Conservation (phyloP, 2,329 filamentous ascomycete species). For the Trichothecium roseum region DNA sequence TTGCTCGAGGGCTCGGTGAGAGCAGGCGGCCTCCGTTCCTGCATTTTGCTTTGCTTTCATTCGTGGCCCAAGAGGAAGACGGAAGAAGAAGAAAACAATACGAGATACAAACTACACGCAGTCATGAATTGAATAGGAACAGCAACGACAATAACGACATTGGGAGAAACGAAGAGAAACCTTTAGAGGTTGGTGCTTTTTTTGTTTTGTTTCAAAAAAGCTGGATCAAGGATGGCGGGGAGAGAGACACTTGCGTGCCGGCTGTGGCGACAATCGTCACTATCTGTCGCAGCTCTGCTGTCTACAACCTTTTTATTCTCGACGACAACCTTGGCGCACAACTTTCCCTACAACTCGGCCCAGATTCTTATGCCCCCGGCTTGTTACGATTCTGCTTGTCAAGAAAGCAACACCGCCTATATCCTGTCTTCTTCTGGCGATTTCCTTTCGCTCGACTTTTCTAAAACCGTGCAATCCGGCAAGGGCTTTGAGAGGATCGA, state of each 20-base stretch:
- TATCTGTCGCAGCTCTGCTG: neutral
- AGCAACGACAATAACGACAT: too few relatives aligned
- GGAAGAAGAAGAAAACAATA: too few relatives aligned
- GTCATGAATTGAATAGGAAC: too few relatives aligned
- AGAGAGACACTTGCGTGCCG: neutral
- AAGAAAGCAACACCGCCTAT: conserved; percentile 47
- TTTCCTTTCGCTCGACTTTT: conserved; percentile 57
- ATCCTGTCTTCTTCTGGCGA: conserved; percentile 51
- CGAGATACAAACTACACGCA: too few relatives aligned
- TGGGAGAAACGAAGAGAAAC: too few relatives aligned
- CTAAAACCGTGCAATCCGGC: conserved; percentile 40
- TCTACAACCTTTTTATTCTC: conserved; percentile 1
- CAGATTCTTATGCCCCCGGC: conserved; percentile 52
- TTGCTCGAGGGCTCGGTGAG: too few relatives aligned
- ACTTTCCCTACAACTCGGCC: conserved; percentile 69
- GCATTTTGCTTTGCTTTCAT: too few relatives aligned
- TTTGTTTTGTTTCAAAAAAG: too few relatives aligned
- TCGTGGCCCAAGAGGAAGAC: too few relatives aligned
- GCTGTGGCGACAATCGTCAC: neutral
- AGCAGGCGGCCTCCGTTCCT: too few relatives aligned
- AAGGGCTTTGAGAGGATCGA: conserved; percentile 39
- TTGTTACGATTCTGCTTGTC: conserved; percentile 28
- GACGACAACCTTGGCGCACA: conserved; percentile 22
- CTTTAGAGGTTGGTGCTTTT: too few relatives aligned
- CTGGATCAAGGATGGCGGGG: neutral